These are phyloP conservation scores for Babesia divergens DNA, from an alignment of 169 alveolate species.

Conservation along the genomic window DNA sequence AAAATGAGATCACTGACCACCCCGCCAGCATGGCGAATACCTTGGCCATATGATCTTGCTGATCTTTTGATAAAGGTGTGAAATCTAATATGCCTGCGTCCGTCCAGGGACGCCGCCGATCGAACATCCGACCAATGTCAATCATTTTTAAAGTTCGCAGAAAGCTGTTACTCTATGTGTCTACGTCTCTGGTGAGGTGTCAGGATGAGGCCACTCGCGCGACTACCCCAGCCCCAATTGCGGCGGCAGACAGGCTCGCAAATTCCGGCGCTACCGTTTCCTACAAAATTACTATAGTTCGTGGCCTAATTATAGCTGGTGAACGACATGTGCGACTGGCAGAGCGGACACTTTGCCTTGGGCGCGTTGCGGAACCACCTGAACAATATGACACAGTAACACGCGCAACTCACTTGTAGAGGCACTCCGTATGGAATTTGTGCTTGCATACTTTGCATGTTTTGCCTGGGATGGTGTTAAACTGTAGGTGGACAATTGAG, in stretches of 20 bases:
- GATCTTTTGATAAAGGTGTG: constrained; percentile 38
- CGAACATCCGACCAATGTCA: neutral
- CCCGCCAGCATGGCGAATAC: constrained; percentile 52
- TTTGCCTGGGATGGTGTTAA: constrained; percentile 53
- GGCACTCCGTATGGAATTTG: constrained; percentile 61
- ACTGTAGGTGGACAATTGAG: constrained; percentile 60
- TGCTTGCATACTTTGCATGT: constrained; percentile 59
- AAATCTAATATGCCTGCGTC: constrained; percentile 23
- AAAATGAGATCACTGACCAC: constrained; percentile 14
- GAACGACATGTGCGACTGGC: constrained; percentile 49
- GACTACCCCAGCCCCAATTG: no score
- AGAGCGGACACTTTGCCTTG: constrained; percentile 62
- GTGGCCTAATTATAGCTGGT: neutral
- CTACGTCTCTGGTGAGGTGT: neutral
- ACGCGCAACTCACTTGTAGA: constrained; percentile 28
- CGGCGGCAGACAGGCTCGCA: no score
- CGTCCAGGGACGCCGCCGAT: constrained; percentile 14
- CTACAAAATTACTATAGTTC: no score
- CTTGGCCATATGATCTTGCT: constrained; percentile 41
- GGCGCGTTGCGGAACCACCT: constrained; percentile 65
- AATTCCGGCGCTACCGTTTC: no score
- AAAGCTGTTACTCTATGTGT: neutral
- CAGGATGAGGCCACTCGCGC: neutral
- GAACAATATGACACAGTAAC: neutral
- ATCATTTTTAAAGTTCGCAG: constrained; percentile 8